These are phyloP conservation scores for Uronychia setigera DNA, from an alignment of 73 alveolate species.

Conservation along the genomic window DNA sequence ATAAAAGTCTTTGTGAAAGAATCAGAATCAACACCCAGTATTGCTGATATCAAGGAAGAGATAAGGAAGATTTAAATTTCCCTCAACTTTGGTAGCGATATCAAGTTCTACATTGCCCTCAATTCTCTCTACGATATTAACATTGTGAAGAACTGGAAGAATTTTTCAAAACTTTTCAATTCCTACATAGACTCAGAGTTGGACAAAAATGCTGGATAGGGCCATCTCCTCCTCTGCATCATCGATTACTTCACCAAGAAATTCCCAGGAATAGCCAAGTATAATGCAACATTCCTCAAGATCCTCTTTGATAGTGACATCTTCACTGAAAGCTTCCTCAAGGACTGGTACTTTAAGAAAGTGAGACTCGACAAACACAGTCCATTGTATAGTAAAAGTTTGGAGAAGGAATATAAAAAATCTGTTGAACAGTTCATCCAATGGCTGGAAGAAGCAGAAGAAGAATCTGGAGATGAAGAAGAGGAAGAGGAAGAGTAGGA, in stretches of 20 bases:
- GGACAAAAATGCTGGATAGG: conserved; percentile 36
- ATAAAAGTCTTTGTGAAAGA: conserved; percentile 24
- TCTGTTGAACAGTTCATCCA: conserved; percentile 40
- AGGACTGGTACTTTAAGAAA: conserved; percentile 46
- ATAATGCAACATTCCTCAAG: conserved; percentile 55
- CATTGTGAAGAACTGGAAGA: conserved; percentile 29
- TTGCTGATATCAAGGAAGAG: conserved; percentile 23
- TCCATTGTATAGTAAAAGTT: conserved; percentile 41
- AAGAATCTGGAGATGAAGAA: conserved; percentile 61
- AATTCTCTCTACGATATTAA: conserved; percentile 50
- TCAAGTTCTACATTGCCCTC: conserved; percentile 49
- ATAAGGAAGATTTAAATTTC: conserved; percentile 34
- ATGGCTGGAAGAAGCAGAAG: conserved; percentile 70
- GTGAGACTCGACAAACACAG: conserved; percentile 48
- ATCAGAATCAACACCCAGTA: conserved; percentile 14
- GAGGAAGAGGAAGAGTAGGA: conserved; percentile 75
- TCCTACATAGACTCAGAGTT: conserved; percentile 23
- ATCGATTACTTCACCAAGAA: conserved; percentile 26
- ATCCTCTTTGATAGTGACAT: conserved; percentile 56
- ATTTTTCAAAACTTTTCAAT: conserved; percentile 23
- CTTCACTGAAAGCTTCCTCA: conserved; percentile 52
- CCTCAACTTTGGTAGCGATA: conserved; percentile 33
- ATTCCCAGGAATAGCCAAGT: conserved; percentile 23
- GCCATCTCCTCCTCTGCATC: conserved; percentile 49
- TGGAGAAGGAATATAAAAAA: conserved; percentile 41